These are phyloP conservation scores for Lactarius vividus DNA, from an alignment of 768 basidiomycete genomes.

Conservation along the genomic window DNA sequence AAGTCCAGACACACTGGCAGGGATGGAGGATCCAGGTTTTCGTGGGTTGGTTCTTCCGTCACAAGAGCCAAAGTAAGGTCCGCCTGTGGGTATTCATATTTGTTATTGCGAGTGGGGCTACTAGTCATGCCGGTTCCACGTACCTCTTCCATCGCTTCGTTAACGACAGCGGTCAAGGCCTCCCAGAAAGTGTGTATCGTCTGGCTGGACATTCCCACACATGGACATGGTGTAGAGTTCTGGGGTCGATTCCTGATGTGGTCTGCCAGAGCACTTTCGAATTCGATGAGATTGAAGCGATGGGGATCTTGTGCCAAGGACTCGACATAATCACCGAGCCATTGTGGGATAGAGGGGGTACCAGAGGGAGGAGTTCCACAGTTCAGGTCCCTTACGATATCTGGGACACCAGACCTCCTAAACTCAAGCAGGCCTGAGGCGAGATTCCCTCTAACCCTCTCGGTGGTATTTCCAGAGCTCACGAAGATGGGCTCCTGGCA, in stretches of 20 bases:
- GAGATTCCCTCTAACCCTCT: not conserved
- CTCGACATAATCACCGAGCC: slow-evolving; percentile 1
- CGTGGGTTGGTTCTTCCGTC: not conserved
- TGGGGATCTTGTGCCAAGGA: not conserved
- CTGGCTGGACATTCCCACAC: not conserved
- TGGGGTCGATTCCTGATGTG: not conserved
- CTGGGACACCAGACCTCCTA: not conserved
- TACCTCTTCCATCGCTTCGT: not conserved
- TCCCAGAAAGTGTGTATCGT: not conserved
- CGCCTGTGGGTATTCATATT: not conserved
- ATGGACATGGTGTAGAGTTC: not conserved
- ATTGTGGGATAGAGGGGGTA: not conserved
- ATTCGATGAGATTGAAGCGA: not conserved
- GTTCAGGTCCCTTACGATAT: not conserved
- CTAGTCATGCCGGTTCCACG: not conserved
- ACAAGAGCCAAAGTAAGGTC: not conserved
- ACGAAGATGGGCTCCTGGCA: not conserved
- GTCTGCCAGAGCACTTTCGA: not conserved
- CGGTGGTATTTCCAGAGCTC: not conserved
- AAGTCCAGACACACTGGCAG: no score
- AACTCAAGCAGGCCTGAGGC: not conserved
- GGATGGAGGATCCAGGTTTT: no score
- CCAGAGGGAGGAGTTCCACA: not conserved
- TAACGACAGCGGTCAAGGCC: not conserved
- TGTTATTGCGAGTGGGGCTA: not conserved